Base-by-base conservation (phyloP, 2,329 filamentous ascomycete species). In the Metarhizium robertsii region DNA sequence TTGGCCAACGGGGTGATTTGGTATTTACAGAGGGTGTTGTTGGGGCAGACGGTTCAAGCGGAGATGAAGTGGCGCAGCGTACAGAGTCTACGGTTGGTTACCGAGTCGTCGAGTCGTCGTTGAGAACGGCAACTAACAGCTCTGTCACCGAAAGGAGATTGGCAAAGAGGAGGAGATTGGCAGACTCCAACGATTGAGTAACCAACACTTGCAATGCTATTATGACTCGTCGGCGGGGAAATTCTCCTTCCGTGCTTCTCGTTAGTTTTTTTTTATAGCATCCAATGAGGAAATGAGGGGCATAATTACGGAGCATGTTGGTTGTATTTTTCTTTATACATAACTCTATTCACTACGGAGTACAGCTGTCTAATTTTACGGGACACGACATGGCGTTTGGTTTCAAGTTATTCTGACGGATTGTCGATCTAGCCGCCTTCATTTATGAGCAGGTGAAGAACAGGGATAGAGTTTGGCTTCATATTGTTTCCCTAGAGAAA, bases 1-100 rank as follows among this genome's bases (percentile, higher is more conserved):
- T 92, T 20, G 87, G 86, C 4, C 72, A 76, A 54, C 79, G 75
- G 13, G 88, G 88, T 25, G 85, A 90, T 68, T 67, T 90, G 50
- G 85, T 87, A 1, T 87, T 92, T 64, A 83, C 85, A 0, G 87
- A 91, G 66, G 79, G 75, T 2, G 16, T 51, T 53, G 32, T 36
- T 20, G 56, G 46, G 20, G 32, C 18, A 13, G 34, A 54, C 5
- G 18, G 36, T 40, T 16, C 47, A 13, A 30, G 38, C 52, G 59
- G 59, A 53, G 58, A 61, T 50, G 60, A 64, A 29, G 54, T 52
- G 53, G 53, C 53, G 52, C 56, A 54, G 45, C 55, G n/a, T 40
- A n/a, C 50, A 29, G 42, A 51, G n/a, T 42, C 53, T 29, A 47
- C 61, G 30, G 60, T 66, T 54, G 64, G 61, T 13, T 59, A 66